Percentiles rank a stretch among this genome's conserved stretches.
Evolutionary conservation across 2,329 filamentous ascomycete species (phyloP).

Genomic region (Chrysosporium queenslandicum): DNA sequence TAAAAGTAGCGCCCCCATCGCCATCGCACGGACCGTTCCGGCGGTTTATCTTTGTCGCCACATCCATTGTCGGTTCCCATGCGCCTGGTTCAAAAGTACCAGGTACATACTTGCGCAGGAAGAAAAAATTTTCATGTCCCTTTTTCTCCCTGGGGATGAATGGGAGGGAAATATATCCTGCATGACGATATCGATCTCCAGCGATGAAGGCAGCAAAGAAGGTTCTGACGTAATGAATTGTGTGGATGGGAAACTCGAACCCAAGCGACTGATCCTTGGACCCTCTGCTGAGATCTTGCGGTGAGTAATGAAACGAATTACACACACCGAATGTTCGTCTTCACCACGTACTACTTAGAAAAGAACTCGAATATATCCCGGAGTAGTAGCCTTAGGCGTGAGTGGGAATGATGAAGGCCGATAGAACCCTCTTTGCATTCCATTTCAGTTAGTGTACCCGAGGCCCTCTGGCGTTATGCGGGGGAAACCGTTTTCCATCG

Average conservation of each 20-base stretch:
- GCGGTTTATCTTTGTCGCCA: neutral
- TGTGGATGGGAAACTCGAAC: neutral
- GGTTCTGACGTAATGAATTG: neutral
- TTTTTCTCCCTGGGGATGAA: too few relatives aligned
- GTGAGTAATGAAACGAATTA: slow-evolving; percentile 1
- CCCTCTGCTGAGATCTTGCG: neutral
- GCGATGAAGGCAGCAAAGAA: too few relatives aligned
- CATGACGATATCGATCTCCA: neutral
- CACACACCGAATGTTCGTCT: too few relatives aligned
- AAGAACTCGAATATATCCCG: too few relatives aligned
- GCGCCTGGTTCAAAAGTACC: neutral
- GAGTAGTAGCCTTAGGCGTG: too few relatives aligned
- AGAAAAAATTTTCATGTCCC: neutral
- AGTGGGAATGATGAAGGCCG: too few relatives aligned
- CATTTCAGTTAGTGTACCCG: neutral
- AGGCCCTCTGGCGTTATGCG: neutral
- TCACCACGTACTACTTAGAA: too few relatives aligned
- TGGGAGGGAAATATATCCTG: too few relatives aligned
- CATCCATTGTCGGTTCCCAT: neutral
- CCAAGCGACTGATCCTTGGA: neutral
- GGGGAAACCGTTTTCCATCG: neutral
- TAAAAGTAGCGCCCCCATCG: neutral
- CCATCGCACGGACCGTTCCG: slow-evolving; percentile 9
- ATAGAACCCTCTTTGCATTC: too few relatives aligned
- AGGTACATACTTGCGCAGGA: neutral